Conservation (phyloP, 495 filamentous ascomycete species). For the Sporormia fimetaria region DNA sequence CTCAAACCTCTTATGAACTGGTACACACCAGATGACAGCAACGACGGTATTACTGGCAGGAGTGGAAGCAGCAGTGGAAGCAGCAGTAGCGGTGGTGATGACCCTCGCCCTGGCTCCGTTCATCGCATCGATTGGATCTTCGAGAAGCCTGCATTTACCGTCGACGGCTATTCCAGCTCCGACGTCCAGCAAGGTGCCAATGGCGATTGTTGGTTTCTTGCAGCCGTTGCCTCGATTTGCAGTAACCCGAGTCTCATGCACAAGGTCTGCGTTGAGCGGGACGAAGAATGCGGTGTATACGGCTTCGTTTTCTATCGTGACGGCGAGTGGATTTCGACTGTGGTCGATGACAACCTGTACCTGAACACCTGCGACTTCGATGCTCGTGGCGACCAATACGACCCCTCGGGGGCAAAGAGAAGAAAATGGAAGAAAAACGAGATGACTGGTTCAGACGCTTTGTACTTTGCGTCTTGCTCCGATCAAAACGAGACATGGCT, state of each 20-base stretch:
- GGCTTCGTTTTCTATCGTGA: conserved; percentile 89
- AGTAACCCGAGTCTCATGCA: conserved; percentile 70
- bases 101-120: conserved; percentile 9
- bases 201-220: conserved; percentile 88
- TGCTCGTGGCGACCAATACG: conserved; percentile 31
- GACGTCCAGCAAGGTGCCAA: conserved; percentile 67
- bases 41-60: conserved; percentile 30
- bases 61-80: conserved; percentile 2
- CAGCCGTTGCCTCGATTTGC: conserved; percentile 70
- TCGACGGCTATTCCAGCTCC: conserved; percentile 23
- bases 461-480: conserved; percentile 79
- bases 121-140: conserved; percentile 26
- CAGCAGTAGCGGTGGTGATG: conserved; percentile 7
- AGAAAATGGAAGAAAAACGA: conserved; percentile 18
- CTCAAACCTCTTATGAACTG: conserved; percentile 13
- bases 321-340: conserved; percentile 80
- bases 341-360: conserved; percentile 79
- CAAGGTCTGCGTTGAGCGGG: conserved; percentile 66
- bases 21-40: conserved; percentile 13
- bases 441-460: conserved; percentile 58
- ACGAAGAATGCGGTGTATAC: conserved; percentile 78
- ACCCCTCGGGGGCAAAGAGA: conserved; percentile 14
- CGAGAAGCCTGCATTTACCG: conserved; percentile 19
- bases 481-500: conserved; percentile 89
- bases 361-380: conserved; percentile 69